Evolutionary conservation across 192 early-diverging fungal genomes (phyloP).

Genomic region (Backusella psychrophila): DNA sequence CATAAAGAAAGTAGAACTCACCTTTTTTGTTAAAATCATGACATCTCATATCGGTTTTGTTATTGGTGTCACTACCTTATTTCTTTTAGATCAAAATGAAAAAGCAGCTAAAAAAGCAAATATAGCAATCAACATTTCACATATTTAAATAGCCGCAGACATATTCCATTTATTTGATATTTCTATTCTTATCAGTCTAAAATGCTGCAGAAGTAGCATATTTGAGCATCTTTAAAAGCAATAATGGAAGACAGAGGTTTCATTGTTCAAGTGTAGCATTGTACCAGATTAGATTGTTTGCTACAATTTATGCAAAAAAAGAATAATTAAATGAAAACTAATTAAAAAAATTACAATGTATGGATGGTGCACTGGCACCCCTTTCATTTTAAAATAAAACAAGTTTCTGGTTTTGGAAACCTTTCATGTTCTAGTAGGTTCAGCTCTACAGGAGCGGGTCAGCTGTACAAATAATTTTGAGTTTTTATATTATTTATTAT

Average conservation of each 20-base stretch:
- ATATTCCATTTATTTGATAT: background rate
- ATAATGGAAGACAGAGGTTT: background rate
- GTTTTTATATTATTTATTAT: background rate
- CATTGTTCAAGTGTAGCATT: background rate
- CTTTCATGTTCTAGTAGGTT: background rate
- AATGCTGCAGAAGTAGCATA: background rate
- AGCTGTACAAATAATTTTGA: background rate
- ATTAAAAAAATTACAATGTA: background rate
- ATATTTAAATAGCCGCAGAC: background rate
- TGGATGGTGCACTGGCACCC: background rate
- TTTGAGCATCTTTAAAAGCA: background rate
- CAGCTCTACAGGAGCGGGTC: background rate
- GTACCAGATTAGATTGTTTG: background rate
- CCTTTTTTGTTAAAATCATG: background rate
- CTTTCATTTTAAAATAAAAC: background rate
- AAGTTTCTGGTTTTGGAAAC: background rate
- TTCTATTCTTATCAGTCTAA: background rate
- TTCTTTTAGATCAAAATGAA: background rate
- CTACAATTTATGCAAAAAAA: background rate
- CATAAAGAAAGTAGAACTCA: background rate
- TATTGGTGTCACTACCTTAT: background rate
- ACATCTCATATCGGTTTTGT: background rate
- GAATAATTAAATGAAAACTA: background rate
- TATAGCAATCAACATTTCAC: background rate
- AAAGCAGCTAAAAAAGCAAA: background rate